Base-by-base conservation (phyloP, 2,329 filamentous ascomycete species). In the Penicillium verrucosum region DNA sequence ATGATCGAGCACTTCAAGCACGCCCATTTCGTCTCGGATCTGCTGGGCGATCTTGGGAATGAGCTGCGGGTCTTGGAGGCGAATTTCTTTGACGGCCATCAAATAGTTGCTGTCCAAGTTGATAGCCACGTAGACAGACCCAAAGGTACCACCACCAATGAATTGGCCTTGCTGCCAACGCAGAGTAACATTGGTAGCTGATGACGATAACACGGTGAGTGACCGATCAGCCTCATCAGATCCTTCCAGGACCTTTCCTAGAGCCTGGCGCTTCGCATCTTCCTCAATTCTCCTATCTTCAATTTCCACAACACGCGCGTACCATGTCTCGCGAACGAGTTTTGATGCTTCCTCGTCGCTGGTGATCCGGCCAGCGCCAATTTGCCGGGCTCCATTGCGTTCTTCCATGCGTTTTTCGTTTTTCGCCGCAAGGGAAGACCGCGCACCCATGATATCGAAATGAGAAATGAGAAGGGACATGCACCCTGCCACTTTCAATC, bases 111-210 rank as follows among this genome's bases (percentile, higher is more conserved):
- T 93, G 76, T 99, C 95, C 51, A 99, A 81, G 70, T 99, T 97
- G 84, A 97, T 96, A 34, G 92, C 94, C 34, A 92, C 92, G 69
- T 99, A 99, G 11, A 99, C 94, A 51, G 92, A 96, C 60, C 94
- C 94, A 75, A 99, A 99, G 0, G 93, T 97, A 64, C 94, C 94
- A 51, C 94, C 93, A 49, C 94, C 94, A 42, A 99, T 91, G 70
- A 95, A 99, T 67, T 96, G 91, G n/a, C 94, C 94, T 79, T 97
- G 94, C 73, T 97, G 94, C 94, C 94, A 99, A 61, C 94, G 88
- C 77, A 97, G 85, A 43, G 90, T 96, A 57, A 97, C 89, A 70
- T 97, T 97, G 23, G 92, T 96, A 14, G 93, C 91, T 40, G 91
- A 95, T 0, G 93, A 94, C 2, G 92, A 97, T 18, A 99, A 84